Conservation (phyloP, 306 rosid species). For the Elaeagnus macrophylla region DNA sequence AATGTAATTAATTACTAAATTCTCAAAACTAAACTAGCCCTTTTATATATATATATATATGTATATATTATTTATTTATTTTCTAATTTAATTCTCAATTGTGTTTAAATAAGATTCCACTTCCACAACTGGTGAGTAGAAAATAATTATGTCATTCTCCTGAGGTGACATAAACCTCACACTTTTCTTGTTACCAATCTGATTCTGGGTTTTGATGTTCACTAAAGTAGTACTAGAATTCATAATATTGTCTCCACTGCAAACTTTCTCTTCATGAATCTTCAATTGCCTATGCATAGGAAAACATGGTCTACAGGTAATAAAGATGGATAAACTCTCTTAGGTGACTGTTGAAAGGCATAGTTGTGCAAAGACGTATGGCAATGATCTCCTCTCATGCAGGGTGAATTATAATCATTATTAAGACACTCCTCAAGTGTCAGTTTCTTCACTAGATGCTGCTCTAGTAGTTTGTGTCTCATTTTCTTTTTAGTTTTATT, state of each 20-base stretch:
- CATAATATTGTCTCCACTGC: conserved; percentile 20
- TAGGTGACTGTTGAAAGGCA: conserved; percentile 7
- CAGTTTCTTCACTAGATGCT: conserved; percentile 8
- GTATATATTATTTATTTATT: too few species aligned
- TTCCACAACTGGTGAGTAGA: conserved; percentile 22
- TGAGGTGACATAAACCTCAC: conserved; percentile 38
- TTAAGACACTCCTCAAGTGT: conserved; percentile 11
- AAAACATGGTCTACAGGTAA: conserved; percentile 7
- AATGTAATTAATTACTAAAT: too few species aligned
- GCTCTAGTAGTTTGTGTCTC: conserved; percentile 5
- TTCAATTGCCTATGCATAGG: conserved; percentile 25
- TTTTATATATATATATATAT: too few species aligned
- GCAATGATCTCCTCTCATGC: conserved; percentile 6
- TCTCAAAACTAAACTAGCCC: too few species aligned
- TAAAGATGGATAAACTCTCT: conserved; percentile 19
- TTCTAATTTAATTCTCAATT: too few species aligned
- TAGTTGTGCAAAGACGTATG: conserved; percentile 1
- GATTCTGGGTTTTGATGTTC: conserved; percentile 4
- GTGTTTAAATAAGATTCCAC: not conserved
- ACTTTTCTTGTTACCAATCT: conserved; percentile 33
- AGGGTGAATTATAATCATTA: conserved; percentile 30
- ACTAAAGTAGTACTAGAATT: conserved; percentile 8
- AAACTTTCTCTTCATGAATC: conserved; percentile 13
- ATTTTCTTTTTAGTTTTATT: conserved; percentile 5
- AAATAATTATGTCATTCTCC: conserved; percentile 40